Evolutionary conservation across 116 monocot species (phyloP).

Genomic region (Cymodocea nodosa): DNA sequence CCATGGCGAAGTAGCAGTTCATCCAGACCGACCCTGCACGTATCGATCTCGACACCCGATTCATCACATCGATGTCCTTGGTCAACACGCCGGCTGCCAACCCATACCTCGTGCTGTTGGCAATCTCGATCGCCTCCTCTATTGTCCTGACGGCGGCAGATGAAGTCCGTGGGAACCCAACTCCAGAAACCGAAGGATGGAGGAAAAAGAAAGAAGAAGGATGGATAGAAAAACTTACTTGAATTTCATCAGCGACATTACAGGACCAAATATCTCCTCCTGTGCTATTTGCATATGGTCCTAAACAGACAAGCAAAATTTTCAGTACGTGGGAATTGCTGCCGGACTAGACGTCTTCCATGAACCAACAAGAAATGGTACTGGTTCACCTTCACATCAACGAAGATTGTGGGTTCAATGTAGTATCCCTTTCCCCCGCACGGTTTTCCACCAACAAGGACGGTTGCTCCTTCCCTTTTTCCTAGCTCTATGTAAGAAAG

Average conservation of each 20-base stretch:
- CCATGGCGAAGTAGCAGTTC: conserved; percentile 36
- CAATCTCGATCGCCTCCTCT: conserved; percentile 33
- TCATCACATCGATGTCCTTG: conserved; percentile 24
- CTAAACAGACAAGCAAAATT: not conserved
- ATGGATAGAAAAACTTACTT: conserved; percentile 35
- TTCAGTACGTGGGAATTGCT: too few relatives aligned
- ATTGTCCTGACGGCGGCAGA: conserved; percentile 14
- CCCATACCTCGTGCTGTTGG: conserved; percentile 28
- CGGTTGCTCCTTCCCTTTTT: conserved; percentile 52
- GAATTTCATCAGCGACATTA: conserved; percentile 40
- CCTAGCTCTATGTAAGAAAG: conserved; percentile 56
- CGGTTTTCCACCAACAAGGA: conserved; percentile 49
- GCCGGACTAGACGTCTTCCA: too few relatives aligned
- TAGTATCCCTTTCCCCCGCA: conserved; percentile 48
- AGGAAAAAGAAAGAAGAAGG: too few relatives aligned
- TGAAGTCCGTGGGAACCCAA: not conserved
- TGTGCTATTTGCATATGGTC: conserved; percentile 27
- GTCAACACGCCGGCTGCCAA: conserved; percentile 28
- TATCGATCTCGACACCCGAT: conserved; percentile 28
- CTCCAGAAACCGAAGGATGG: too few relatives aligned
- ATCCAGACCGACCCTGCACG: conserved; percentile 30
- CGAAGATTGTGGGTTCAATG: conserved; percentile 50
- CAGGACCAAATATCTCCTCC: conserved; percentile 47
- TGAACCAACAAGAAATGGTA: too few relatives aligned
- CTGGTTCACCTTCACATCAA: conserved; percentile 35